Percentiles rank a stretch among this genome's conserved stretches.
phyloP scores from a whole-genome alignment of 805 yeast genomes.

The Starmerella geochares region DNA sequence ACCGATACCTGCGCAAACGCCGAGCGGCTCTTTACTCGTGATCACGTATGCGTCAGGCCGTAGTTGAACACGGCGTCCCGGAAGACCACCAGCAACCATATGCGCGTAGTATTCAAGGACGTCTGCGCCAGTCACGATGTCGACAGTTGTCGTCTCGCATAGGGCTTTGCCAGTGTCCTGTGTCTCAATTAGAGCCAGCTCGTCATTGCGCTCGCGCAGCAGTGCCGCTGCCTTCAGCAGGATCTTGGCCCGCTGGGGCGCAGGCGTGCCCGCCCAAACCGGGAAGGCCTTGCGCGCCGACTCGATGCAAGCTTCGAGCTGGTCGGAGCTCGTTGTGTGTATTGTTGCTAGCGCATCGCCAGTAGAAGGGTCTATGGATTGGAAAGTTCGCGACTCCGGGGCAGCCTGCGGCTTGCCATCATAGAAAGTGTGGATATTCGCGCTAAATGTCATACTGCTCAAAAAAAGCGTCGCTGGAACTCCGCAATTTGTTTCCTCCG shows the following conservation, averaged over 20 bases:
- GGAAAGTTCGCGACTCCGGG: constrained; percentile 45
- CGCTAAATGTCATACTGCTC: constrained; percentile 13
- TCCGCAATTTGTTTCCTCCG: too few species aligned
- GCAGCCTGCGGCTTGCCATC: constrained; percentile 11
- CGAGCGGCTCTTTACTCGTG: constrained; percentile 54
- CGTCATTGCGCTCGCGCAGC: constrained; percentile 57
- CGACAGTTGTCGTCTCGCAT: constrained; percentile 34
- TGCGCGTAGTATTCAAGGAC: constrained; percentile 53
- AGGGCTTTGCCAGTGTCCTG: constrained; percentile 85
- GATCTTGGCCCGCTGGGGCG: constrained; percentile 52
- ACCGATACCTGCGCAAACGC: constrained; percentile 58
- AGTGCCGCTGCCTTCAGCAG: constrained; percentile 61
- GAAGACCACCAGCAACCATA: constrained; percentile 59
- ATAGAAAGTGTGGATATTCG: constrained; percentile 14
- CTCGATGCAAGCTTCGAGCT: constrained; percentile 69
- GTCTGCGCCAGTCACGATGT: constrained; percentile 44
- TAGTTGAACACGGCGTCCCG: constrained; percentile 50
- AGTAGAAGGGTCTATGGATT: constrained; percentile 57
- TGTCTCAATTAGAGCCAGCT: constrained; percentile 61
- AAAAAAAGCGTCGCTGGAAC: too few species aligned
- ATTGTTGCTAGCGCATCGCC: constrained; percentile 57
- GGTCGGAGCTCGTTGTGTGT: constrained; percentile 65
- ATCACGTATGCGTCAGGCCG: constrained; percentile 50
- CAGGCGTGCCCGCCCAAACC: constrained; percentile 60
- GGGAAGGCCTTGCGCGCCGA: constrained; percentile 72